Conservation (phyloP, 169 alveolate genomes). For the Cryptosporidium ubiquitum region DNA sequence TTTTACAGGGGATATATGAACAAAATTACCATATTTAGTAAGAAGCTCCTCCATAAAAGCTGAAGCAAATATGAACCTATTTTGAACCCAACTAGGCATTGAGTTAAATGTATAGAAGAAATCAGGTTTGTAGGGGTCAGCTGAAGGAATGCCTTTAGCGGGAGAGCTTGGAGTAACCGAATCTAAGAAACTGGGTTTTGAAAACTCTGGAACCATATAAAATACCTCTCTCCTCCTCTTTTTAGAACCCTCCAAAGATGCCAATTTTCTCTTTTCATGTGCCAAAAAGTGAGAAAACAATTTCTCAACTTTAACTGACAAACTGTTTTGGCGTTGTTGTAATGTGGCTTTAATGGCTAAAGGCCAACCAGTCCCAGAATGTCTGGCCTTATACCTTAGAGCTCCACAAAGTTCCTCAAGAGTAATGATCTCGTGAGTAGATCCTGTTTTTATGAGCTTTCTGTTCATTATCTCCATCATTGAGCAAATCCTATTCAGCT, state of each 20-base stretch:
- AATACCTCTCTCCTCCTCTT: constrained; percentile 25
- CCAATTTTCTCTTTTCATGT: constrained; percentile 20
- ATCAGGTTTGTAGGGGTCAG: constrained; percentile 8
- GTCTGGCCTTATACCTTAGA: constrained; percentile 8
- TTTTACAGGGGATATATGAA: constrained; percentile 33
- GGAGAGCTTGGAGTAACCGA: constrained; percentile 56
- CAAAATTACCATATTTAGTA: background rate
- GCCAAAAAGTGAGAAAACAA: constrained; percentile 52
- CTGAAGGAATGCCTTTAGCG: constrained; percentile 44
- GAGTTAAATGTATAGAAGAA: constrained; percentile 42
- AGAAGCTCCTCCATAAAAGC: constrained; percentile 47
- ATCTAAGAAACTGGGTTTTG: constrained; percentile 12
- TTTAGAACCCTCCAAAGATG: constrained; percentile 21
- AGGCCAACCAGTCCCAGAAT: constrained; percentile 44
- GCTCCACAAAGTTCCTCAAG: constrained; percentile 74
- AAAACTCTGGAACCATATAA: constrained; percentile 44
- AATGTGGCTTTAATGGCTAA: constrained; percentile 45
- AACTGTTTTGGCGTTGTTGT: constrained; percentile 1
- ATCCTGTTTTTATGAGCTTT: constrained; percentile 18
- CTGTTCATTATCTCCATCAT: constrained; percentile 70
- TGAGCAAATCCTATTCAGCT: constrained; percentile 48
- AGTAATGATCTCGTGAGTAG: constrained; percentile 13
- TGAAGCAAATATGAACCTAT: constrained; percentile 41
- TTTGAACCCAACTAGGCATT: constrained; percentile 40
- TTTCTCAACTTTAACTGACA: constrained; percentile 45